Conservation (phyloP, 208 protist genomes). For the Trypanosoma boissoni region DNA sequence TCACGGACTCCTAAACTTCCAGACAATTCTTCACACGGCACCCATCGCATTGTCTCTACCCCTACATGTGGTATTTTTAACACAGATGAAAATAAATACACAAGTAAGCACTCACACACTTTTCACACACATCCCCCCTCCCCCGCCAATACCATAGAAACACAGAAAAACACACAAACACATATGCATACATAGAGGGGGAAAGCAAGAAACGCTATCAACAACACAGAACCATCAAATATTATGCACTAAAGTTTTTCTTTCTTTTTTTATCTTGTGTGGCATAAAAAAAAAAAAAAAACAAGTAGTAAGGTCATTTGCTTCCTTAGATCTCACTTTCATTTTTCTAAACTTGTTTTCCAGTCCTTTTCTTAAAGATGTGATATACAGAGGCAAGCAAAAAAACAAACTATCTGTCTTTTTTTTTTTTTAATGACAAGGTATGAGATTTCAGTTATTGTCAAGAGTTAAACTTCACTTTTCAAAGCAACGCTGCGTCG, state of each 20-base stretch:
- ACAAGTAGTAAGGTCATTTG: constrained; percentile 1
- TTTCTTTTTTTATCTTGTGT: too few species aligned
- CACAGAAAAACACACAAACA: background rate
- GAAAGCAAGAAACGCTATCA: constrained; percentile 5
- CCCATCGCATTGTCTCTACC: constrained; percentile 33
- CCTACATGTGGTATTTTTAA: background rate
- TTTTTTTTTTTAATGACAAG: too few species aligned
- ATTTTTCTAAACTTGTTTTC: too few species aligned
- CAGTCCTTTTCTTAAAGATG: too few species aligned
- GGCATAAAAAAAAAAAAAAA: constrained; percentile 12
- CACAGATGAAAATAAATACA: background rate
- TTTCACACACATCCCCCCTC: background rate
- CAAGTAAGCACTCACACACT: background rate
- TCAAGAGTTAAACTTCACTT: too few species aligned
- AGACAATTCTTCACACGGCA: constrained; percentile 35
- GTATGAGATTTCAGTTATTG: too few species aligned
- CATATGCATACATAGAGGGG: background rate
- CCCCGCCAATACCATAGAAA: background rate
- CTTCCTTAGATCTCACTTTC: constrained; percentile 1
- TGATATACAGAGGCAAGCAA: too few species aligned
- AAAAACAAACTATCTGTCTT: too few species aligned
- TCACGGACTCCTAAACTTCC: constrained; percentile 55
- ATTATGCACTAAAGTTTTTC: too few species aligned
- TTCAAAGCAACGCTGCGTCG: background rate
- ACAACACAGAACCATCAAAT: too few species aligned